A percentile compares a stretch with the other conserved stretches of the same genome.
Conservation (phyloP, 2,329 filamentous ascomycete genomes). For the Spiromastix sp. region DNA sequence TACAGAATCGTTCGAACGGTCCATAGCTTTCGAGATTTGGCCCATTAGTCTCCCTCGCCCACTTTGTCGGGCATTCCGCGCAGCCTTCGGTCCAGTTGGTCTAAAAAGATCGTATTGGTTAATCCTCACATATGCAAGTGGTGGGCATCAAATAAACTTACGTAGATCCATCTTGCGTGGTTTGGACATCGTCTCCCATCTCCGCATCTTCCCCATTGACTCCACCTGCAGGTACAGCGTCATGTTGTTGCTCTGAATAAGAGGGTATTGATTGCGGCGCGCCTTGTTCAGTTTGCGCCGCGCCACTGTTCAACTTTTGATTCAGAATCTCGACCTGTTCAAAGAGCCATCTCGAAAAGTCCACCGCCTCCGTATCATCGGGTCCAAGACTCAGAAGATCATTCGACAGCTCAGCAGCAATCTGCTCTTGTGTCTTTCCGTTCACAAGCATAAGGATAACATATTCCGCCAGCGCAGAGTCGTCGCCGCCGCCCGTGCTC, state of each 20-base stretch:
- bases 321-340: conserved; percentile 65
- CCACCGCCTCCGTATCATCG: conserved; percentile 69
- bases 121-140: conserved; percentile 1
- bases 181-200: conserved; percentile 51
- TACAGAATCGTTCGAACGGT: conserved; percentile 62
- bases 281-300: conserved; percentile 20
- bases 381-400: conserved; percentile 75
- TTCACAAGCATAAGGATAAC: conserved; percentile 96
- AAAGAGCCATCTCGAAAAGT: conserved; percentile 92
- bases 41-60: conserved; percentile 73
- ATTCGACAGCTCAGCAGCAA: conserved; percentile 75
- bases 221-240: conserved; percentile 7
- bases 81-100: conserved; percentile 87
- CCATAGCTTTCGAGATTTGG: conserved; percentile 73
- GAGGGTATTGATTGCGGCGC: conserved; percentile 23
- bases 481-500: conserved; percentile 70
- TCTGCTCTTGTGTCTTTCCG: conserved; percentile 83
- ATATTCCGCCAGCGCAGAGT: conserved; percentile 84
- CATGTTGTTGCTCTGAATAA: conserved; percentile 26
- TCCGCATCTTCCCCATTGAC: conserved; percentile 54
- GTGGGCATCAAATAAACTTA: conserved; percentile 16
- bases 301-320: conserved; percentile 47
- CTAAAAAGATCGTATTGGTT: conserved; percentile 44
- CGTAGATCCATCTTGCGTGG: conserved; percentile 31
- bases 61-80: conserved; percentile 63